These are phyloP conservation scores for Scorias spongiosa DNA, from an alignment of 2,329 filamentous ascomycete species.

Conservation along the genomic window DNA sequence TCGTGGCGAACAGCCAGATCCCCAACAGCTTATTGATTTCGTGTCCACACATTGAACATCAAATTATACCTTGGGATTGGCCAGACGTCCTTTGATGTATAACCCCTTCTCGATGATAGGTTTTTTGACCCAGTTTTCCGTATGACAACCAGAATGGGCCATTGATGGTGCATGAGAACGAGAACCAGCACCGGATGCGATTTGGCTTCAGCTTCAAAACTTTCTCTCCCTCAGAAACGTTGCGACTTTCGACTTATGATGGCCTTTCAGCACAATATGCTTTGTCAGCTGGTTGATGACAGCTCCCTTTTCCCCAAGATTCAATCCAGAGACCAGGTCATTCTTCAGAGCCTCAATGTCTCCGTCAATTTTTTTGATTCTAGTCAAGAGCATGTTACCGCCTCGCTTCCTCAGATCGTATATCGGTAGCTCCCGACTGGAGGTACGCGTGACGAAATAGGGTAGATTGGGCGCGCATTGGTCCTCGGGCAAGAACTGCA, in stretches of 20 bases:
- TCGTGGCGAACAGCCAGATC: too few species aligned
- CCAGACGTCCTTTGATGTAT: too few species aligned
- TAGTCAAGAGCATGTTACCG: conserved; percentile 59
- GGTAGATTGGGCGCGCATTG: conserved; percentile 33
- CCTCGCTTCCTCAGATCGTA: conserved; percentile 62
- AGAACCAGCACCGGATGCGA: not conserved
- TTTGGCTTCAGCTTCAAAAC: conserved; percentile 11
- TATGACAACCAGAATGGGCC: too few species aligned
- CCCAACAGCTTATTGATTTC: too few species aligned
- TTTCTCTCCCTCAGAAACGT: conserved; percentile 21
- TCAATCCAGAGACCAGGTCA: conserved; percentile 46
- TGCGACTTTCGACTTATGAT: conserved; percentile 18
- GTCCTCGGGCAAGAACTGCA: conserved; percentile 11
- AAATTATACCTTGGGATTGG: too few species aligned
- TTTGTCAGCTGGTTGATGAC: conserved; percentile 47
- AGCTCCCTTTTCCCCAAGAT: conserved; percentile 29
- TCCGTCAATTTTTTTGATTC: conserved; percentile 67
- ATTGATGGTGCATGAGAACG: too few species aligned
- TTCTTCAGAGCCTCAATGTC: conserved; percentile 47
- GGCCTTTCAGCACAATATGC: conserved; percentile 54
- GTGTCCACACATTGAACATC: too few species aligned
- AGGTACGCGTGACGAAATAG: conserved; percentile 60
- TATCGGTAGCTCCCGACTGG: conserved; percentile 55
- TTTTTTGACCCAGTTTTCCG: too few species aligned
- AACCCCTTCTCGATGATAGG: too few species aligned